Conservation (phyloP, 257 asterid species). For the Penstemon newberryi region DNA sequence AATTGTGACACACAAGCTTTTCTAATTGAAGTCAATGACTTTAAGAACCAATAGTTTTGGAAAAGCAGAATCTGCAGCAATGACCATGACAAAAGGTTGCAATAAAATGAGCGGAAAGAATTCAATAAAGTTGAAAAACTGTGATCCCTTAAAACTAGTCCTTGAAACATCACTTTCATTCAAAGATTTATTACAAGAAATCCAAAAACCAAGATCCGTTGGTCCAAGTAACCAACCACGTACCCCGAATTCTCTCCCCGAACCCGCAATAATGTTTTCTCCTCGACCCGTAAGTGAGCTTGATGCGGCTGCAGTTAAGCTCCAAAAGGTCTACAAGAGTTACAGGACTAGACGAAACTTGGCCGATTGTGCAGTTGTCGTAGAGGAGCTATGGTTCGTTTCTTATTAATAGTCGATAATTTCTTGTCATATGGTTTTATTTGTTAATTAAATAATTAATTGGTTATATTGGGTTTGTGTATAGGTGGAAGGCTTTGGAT, state of each 20-base stretch:
- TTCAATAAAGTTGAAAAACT: conserved; percentile 48
- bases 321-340: conserved; percentile 92
- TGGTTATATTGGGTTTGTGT: conserved; percentile 13
- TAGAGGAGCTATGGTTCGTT: conserved; percentile 91
- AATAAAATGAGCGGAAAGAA: conserved; percentile 53
- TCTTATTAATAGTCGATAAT: not conserved
- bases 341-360: conserved; percentile 85
- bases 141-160: conserved; percentile 63
- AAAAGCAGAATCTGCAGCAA: conserved; percentile 36
- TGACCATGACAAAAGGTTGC: conserved; percentile 29
- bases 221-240: not conserved
- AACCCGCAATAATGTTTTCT: conserved; percentile 59
- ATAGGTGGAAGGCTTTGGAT: conserved; percentile 96
- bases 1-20: conserved; percentile 28
- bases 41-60: conserved; percentile 37
- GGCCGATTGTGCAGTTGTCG: conserved; percentile 97
- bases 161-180: conserved; percentile 66
- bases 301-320: conserved; percentile 85
- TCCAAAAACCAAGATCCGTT: conserved; percentile 30
- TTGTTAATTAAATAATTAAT: conserved; percentile 10
- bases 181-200: conserved; percentile 54
- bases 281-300: conserved; percentile 79
- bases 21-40: conserved; percentile 36
- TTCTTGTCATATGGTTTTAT: conserved; percentile 1
- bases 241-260: conserved; percentile 46